A percentile compares a stretch with the other conserved stretches of the same genome.
Evolutionary conservation across 345 rosid species (phyloP).

Genomic region (Physaria fendleri): DNA sequence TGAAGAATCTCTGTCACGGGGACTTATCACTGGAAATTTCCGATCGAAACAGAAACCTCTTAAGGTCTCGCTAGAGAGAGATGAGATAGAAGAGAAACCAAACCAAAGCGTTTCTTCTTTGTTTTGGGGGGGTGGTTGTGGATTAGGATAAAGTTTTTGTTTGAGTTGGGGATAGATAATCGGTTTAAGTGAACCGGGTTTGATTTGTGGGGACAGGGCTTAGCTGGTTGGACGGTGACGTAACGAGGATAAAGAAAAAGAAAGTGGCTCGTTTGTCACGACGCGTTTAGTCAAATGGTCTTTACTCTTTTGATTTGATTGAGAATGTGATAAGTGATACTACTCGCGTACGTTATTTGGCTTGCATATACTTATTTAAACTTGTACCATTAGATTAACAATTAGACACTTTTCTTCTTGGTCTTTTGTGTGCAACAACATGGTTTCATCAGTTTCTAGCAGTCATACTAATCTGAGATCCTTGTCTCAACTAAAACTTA

Average conservation of each 20-base stretch:
- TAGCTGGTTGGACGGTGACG: conserved; percentile 22
- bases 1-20: not conserved
- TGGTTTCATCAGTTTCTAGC: conserved; percentile 94
- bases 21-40: conserved; percentile 4
- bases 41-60: conserved; percentile 3
- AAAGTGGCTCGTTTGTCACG: not conserved
- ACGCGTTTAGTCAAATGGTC: conserved; percentile 1
- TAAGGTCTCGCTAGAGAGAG: conserved; percentile 1
- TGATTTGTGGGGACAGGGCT: conserved; percentile 14
- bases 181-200: conserved; percentile 16
- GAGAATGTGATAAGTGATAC: not conserved
- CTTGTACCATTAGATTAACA: conserved; percentile 1
- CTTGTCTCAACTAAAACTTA: conserved; percentile 92
- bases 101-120: not conserved
- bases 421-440: conserved; percentile 52
- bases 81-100: conserved; percentile 18
- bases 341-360: not conserved
- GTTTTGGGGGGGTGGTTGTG: conserved; percentile 12
- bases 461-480: conserved; percentile 72
- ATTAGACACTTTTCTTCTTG: not conserved
- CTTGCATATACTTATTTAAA: too few species aligned
- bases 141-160: conserved; percentile 21
- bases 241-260: not conserved
- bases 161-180: not conserved
- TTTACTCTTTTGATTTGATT: not conserved